Conservation (phyloP, 139 green algal genomes). For the Volvox africanus region DNA sequence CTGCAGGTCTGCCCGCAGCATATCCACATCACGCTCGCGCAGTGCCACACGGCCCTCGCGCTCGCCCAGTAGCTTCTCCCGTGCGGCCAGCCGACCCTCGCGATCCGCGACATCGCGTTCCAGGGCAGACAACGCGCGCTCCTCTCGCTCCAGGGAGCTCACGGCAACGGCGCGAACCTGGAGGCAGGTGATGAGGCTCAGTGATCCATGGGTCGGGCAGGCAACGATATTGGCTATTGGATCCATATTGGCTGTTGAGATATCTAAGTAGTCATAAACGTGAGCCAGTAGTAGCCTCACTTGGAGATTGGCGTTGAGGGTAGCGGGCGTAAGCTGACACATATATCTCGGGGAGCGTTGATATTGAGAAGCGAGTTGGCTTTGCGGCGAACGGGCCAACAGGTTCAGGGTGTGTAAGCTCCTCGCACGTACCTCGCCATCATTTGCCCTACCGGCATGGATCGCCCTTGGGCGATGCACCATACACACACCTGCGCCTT, state of each 20-base stretch:
- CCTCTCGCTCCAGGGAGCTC: conserved; percentile 59
- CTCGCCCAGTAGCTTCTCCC: conserved; percentile 57
- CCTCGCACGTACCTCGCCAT: too few species aligned
- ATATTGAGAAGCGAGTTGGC: too few species aligned
- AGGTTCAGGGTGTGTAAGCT: too few species aligned
- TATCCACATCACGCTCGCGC: conserved; percentile 58
- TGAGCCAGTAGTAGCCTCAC: too few species aligned
- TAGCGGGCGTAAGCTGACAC: too few species aligned
- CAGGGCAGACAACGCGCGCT: conserved; percentile 51
- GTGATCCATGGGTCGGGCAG: background rate
- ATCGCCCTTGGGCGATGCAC: too few species aligned
- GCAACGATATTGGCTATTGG: too few species aligned
- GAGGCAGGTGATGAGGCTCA: background rate
- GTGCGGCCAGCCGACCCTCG: conserved; percentile 46
- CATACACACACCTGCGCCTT: background rate
- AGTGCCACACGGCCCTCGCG: conserved; percentile 47
- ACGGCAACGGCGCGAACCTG: conserved; percentile 53
- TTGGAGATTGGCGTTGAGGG: too few species aligned
- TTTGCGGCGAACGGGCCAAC: too few species aligned
- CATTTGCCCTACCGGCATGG: too few species aligned
- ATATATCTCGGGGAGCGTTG: too few species aligned
- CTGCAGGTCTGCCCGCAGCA: conserved; percentile 49
- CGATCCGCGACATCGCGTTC: conserved; percentile 60
- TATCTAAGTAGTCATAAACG: background rate
- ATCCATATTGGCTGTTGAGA: too few species aligned